These are phyloP conservation scores for Mycosphaerella arachidis DNA, from an alignment of 2,329 filamentous ascomycete species.

Conservation along the genomic window DNA sequence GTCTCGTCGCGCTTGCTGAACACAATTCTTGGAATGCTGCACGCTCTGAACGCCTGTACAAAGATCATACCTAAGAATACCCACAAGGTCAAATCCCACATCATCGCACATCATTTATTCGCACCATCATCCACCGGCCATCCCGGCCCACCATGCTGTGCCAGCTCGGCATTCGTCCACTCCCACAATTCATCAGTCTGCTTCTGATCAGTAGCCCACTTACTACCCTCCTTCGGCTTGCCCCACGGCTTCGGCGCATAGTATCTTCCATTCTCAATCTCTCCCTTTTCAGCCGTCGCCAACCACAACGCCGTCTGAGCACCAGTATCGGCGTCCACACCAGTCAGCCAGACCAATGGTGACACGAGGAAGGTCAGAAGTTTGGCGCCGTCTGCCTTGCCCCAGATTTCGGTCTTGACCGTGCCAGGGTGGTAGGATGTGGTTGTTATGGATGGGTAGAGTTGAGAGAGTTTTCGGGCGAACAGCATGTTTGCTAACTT, in stretches of 20 bases:
- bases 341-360: constrained; percentile 5
- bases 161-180: constrained; percentile 29
- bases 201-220: constrained; percentile 16
- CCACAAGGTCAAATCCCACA: neutral
- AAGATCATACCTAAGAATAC: neutral
- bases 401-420: constrained; percentile 43
- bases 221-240: constrained; percentile 6
- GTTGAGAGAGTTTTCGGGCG: constrained; percentile 38
- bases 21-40: too few species aligned
- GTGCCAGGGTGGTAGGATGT: constrained; percentile 48
- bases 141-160: constrained; percentile 11
- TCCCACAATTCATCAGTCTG: constrained; percentile 27
- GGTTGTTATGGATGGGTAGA: constrained; percentile 43
- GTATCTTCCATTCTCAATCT: constrained; percentile 25
- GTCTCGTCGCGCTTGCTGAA: too few species aligned
- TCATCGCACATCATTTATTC: neutral
- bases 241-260: constrained; percentile 25
- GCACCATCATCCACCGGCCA: constrained; percentile 8
- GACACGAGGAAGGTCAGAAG: neutral
- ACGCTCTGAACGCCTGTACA: too few species aligned
- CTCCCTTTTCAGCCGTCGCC: constrained; percentile 17
- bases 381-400: constrained; percentile 13
- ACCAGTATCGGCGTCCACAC: constrained; percentile 17
- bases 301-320: constrained; percentile 27
- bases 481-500: constrained; percentile 51